A percentile compares a stretch with the other conserved stretches of the same genome.
These are phyloP conservation scores for Cucurbita ficifolia DNA, from an alignment of 306 rosid species.

Conservation along the genomic window DNA sequence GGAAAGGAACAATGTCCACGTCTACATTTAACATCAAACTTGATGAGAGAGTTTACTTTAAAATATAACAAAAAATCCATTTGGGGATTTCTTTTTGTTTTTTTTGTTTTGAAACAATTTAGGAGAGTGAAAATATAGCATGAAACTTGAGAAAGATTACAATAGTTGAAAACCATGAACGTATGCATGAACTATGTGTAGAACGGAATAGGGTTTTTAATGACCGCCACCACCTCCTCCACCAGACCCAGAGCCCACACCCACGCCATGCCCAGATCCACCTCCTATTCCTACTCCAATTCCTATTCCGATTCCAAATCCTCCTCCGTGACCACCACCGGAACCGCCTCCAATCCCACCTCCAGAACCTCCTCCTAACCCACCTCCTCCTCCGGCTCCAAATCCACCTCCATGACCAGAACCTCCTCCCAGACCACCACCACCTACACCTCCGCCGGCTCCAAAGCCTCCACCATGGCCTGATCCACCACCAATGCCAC, in stretches of 20 bases:
- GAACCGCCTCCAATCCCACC: neutral
- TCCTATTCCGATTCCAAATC: constrained; percentile 35
- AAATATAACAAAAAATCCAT: no score
- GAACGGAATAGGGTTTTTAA: neutral
- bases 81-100: no score
- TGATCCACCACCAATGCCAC: constrained; percentile 8
- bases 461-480: constrained; percentile 24
- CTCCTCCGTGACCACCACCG: constrained; percentile 22
- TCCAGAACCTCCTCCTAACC: constrained; percentile 9
- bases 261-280: constrained; percentile 20
- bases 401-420: neutral
- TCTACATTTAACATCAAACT: no score
- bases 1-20: no score
- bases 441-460: neutral
- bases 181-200: neutral
- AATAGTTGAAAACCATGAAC: neutral
- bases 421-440: neutral
- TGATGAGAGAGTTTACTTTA: no score
- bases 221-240: constrained; percentile 25
- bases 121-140: no score
- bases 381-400: constrained; percentile 10
- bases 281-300: constrained; percentile 30
- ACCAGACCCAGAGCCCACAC: constrained; percentile 21
- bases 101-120: no score
- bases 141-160: no score